Base-by-base conservation (phyloP, 176 grass and related monocot species). In the Phoenix dactylifera region DNA sequence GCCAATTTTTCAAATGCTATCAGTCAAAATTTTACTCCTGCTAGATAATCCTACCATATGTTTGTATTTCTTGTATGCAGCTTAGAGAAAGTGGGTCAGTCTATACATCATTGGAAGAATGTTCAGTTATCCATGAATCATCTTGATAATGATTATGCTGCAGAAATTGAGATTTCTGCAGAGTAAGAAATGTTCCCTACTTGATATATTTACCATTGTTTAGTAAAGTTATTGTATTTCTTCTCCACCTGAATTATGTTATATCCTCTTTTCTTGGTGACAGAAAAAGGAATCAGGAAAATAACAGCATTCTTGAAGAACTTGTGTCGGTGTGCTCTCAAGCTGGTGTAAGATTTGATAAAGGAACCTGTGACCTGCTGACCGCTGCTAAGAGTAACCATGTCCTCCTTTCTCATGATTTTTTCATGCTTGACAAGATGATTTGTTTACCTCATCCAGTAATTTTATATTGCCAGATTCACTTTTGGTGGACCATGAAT, bases 71-170 rank as follows among this genome's bases (percentile, higher is more conserved):
- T 44, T 44, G 35, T 12, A 2, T 80, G 63, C 76, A 95, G 90
- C 73, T 79, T 73, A 62, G 62, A 76, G 49, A 81, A 71, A 68
- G 69, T 67, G 17, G 67, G 19, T 16, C 66, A 74, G 62, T 89
- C 82, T 52, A 35, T 74, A 60, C 77, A 72, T 83, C 82, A 81
- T 57, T 86, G 53, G 79, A 80, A 75, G 57, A 76, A 77, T 67
- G 16, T 71, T 24, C 79, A 86, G 64, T 78, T 68, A 55, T 83
- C 70, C 44, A 61, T 86, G 65, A 63, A 78, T 68, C 23, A 78
- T 51, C 63, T 89, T 61, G 66, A 59, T 52, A 81, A 81, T 39
- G 66, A 56, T 59, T 77, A 70, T 22, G 52, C 65, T 72, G 53
- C 61, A 54, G 86, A 95, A 50, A 44, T 74, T 69, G 59, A 81